Evolutionary conservation across 2,329 filamentous ascomycete species (phyloP).

Genomic region (Raffaelea ambrosiae): DNA sequence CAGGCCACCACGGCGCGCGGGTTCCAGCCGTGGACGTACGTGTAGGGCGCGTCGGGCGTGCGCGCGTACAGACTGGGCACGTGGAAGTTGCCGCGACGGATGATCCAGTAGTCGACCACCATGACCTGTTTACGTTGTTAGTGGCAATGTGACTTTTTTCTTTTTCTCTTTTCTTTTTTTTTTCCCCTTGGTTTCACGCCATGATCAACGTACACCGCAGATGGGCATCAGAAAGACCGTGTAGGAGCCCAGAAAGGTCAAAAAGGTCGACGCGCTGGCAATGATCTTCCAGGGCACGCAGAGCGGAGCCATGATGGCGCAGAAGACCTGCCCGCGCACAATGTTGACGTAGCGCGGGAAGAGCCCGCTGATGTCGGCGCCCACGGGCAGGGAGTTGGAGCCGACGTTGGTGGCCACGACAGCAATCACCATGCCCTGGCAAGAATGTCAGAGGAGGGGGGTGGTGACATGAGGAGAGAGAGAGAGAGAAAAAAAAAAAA

Average conservation of each 20-base stretch:
- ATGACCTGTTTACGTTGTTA: slow-evolving; percentile 5
- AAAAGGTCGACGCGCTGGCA: slow-evolving; percentile 27
- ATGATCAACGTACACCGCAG: slow-evolving; percentile 12
- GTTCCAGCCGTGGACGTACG: slow-evolving; percentile 23
- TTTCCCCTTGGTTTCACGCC: too few relatives aligned
- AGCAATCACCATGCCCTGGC: slow-evolving; percentile 17
- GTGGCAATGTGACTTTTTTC: neutral
- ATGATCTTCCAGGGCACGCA: slow-evolving; percentile 34
- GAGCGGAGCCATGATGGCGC: slow-evolving; percentile 24
- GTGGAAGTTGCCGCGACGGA: slow-evolving; percentile 7
- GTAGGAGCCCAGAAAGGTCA: slow-evolving; percentile 32
- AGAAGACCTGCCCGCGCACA: slow-evolving; percentile 30
- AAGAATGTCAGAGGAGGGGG: neutral
- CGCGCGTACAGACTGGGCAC: slow-evolving; percentile 2
- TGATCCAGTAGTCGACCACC: slow-evolving; percentile 16
- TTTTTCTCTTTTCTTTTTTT: neutral
- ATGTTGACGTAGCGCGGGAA: slow-evolving; percentile 34
- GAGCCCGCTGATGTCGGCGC: slow-evolving; percentile 29
- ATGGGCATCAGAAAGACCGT: slow-evolving; percentile 32
- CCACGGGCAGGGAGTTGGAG: slow-evolving; percentile 30
- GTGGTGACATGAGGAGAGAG: neutral
- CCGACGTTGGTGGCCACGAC: slow-evolving; percentile 30
- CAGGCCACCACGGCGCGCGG: slow-evolving; percentile 24
- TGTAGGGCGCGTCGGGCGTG: slow-evolving; percentile 10
- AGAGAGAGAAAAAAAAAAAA: neutral